Evolutionary conservation across 345 rosid genomes (phyloP).

Genomic region (Citrus cavaleriei): DNA sequence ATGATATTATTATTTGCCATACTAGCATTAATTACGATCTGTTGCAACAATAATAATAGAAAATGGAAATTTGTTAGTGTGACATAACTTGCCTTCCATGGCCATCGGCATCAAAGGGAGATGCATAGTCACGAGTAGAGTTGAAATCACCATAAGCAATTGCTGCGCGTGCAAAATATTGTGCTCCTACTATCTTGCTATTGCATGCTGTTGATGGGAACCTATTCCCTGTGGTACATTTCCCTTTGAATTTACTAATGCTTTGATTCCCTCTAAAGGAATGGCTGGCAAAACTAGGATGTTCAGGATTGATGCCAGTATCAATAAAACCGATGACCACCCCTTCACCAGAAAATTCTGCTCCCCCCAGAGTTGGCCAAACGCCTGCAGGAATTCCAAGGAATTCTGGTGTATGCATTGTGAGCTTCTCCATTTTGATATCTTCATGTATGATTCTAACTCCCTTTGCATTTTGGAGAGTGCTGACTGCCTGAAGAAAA

Average conservation of each 20-base stretch:
- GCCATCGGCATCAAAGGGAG: slow-evolving; percentile 53
- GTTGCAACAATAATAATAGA: background rate
- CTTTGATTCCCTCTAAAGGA: slow-evolving; percentile 4
- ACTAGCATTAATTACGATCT: background rate
- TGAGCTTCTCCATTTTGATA: slow-evolving; percentile 39
- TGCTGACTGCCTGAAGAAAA: slow-evolving; percentile 24
- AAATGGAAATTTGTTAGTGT: background rate
- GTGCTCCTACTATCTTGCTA: slow-evolving; percentile 46
- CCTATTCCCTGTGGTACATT: slow-evolving; percentile 30
- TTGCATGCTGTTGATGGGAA: slow-evolving; percentile 37
- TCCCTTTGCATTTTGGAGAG: slow-evolving; percentile 29
- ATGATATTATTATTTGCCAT: background rate
- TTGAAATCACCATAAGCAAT: slow-evolving; percentile 45
- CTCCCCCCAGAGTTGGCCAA: slow-evolving; percentile 42
- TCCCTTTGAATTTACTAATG: slow-evolving; percentile 33
- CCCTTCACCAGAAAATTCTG: slow-evolving; percentile 33
- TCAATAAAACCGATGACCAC: slow-evolving; percentile 48
- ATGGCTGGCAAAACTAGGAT: slow-evolving; percentile 38
- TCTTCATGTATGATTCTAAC: slow-evolving; percentile 39
- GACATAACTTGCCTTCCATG: slow-evolving; percentile 46
- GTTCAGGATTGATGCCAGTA: slow-evolving; percentile 44
- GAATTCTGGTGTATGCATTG: slow-evolving; percentile 40
- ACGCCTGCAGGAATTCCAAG: slow-evolving; percentile 36
- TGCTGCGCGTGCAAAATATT: slow-evolving; percentile 46
- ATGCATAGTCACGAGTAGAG: slow-evolving; percentile 33